These are phyloP conservation scores for Trametopsis cervina DNA, from an alignment of 768 basidiomycete genomes.

Conservation along the genomic window DNA sequence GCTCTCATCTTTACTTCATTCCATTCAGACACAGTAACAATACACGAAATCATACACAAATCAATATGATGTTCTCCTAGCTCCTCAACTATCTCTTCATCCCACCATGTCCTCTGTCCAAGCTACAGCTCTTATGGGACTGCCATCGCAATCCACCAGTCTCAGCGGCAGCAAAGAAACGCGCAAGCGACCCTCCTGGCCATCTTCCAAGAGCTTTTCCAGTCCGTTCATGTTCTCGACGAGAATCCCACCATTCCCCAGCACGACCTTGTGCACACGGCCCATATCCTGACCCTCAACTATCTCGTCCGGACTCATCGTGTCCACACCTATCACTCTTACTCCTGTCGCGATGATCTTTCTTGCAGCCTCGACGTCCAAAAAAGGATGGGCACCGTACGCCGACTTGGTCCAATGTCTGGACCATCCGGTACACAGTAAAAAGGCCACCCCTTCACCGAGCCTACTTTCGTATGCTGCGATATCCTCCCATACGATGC, in stretches of 20 bases:
- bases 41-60: too few species aligned
- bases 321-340: slow-evolving; percentile 54
- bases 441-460: slow-evolving; percentile 35
- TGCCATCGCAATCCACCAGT: slow-evolving; percentile 55
- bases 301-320: slow-evolving; percentile 58
- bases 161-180: slow-evolving; percentile 56
- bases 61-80: too few species aligned
- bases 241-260: slow-evolving; percentile 37
- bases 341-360: slow-evolving; percentile 45
- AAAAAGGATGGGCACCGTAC: slow-evolving; percentile 62
- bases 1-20: too few species aligned
- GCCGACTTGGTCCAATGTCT: slow-evolving; percentile 37
- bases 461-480: slow-evolving; percentile 33
- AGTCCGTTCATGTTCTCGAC: slow-evolving; percentile 65
- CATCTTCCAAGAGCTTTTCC: slow-evolving; percentile 28
- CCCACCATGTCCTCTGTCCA: slow-evolving; percentile 34
- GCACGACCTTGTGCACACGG: neutral
- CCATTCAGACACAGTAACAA: too few species aligned
- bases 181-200: slow-evolving; percentile 12
- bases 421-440: slow-evolving; percentile 69
- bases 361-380: slow-evolving; percentile 45
- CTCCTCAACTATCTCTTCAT: too few species aligned
- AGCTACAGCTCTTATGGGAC: slow-evolving; percentile 66
- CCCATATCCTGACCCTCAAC: slow-evolving; percentile 14
- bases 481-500: slow-evolving; percentile 51